Percentiles rank a stretch among this genome's conserved stretches.
Conservation (phyloP, 2,329 filamentous ascomycete species). For the Pseudogymnoascus sp. region DNA sequence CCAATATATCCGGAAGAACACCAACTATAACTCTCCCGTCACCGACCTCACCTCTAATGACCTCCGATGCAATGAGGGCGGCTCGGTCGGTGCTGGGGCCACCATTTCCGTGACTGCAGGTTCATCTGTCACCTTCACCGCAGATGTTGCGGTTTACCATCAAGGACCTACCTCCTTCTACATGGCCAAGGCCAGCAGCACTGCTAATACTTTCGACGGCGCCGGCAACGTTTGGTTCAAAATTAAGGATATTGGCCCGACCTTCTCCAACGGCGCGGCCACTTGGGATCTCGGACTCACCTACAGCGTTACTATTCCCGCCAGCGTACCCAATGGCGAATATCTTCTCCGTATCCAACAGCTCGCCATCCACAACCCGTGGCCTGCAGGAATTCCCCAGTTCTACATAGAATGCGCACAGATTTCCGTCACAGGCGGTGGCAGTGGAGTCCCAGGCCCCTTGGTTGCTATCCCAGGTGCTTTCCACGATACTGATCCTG, state of each 20-base stretch:
- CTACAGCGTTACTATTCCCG: conserved; percentile 26
- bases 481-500: conserved; percentile 20
- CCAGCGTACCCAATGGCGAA: conserved; percentile 23
- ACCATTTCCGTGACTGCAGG: conserved; percentile 12
- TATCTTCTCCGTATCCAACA: conserved; percentile 27
- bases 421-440: conserved; percentile 25
- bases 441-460: conserved; percentile 22
- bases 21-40: conserved; percentile 43
- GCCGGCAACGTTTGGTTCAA: conserved; percentile 34
- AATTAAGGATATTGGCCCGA: conserved; percentile 30
- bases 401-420: conserved; percentile 30
- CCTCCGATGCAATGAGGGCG: conserved; percentile 35
- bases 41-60: conserved; percentile 42
- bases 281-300: conserved; percentile 23
- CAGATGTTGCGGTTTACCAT: conserved; percentile 27
- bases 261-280: conserved; percentile 19
- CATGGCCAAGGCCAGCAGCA: conserved; percentile 32
- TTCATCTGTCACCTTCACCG: conserved; percentile 9
- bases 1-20: conserved; percentile 35
- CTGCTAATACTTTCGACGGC: conserved; percentile 31
- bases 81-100: neutral
- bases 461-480: conserved; percentile 26
- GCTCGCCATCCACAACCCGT: conserved; percentile 28
- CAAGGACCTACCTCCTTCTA: conserved; percentile 31
- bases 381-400: conserved; percentile 20